Base-by-base conservation (phyloP, 169 alveolate species). In the Cyclospora cayetanensis region DNA sequence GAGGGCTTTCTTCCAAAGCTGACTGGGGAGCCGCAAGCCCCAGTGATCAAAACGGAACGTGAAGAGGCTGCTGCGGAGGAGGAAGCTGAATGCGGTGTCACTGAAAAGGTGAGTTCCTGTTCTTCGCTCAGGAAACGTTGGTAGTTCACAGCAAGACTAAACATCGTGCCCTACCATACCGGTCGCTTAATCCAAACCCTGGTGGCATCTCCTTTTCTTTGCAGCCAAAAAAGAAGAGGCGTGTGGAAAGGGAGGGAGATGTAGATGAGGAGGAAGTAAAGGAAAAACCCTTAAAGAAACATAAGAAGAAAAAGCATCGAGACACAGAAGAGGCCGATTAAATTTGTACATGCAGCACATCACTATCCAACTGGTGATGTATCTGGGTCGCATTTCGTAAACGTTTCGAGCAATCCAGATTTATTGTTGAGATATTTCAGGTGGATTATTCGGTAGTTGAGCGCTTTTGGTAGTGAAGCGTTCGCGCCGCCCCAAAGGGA, bases 1-100 rank as follows among this genome's bases (percentile, higher is more conserved):
- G 90, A 80, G 80, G 91, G 91, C 34, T 53, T 29, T 60, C 53
- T 43, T 42, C 82, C 90, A 35, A 92, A 52, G 27, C 89, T 77
- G 37, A 53, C 85, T 5, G 91, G 93, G 15, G 90, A 39, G 27
- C 76, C 93, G 0, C 74, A 85, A 11, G 25, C 46, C 1, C 70
- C 34, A 9, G 93, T n/a, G 25, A 90, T 43, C 41, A 39, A 60
- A 2, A 9, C 41, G 7, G 93, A 37, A 20, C 72, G 31, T 11
- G 93, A 90, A 7, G 91, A 52, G 12, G 72, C 4, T 20, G 53
- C 53, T n/a, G 52, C 31, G n/a, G 90, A 43, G 20, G 88, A 39
- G 25, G 42, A 42, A 11, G 85, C 53, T 20, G 70, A 60, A 34
- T 34, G 77, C 31, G 68, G 68, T 25, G 77, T 37, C 20, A 34